Evolutionary conservation across 2,329 filamentous ascomycete genomes (phyloP).

Genomic region (Fusarium sulawesiense): DNA sequence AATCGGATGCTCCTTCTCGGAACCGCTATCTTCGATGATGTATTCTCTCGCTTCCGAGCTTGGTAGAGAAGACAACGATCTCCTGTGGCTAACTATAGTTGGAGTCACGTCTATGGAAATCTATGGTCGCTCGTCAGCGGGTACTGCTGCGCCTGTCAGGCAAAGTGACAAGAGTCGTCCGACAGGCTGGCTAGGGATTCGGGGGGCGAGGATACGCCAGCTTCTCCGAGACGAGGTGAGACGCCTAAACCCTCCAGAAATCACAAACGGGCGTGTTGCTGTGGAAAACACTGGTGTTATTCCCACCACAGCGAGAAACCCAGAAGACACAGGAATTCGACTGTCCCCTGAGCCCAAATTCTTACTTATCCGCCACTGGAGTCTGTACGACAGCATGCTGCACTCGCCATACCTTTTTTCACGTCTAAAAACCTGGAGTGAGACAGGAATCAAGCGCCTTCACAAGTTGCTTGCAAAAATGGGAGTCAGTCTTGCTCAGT

Average conservation of each 20-base stretch:
- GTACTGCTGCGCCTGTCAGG: slow-evolving; percentile 72
- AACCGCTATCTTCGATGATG: slow-evolving; percentile 93
- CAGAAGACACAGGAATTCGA: slow-evolving; percentile 91
- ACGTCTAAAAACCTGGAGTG: slow-evolving; percentile 93
- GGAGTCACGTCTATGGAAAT: slow-evolving; percentile 95
- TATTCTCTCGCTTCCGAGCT: slow-evolving; percentile 96
- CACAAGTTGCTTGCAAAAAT: slow-evolving; percentile 98
- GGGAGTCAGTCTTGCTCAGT: slow-evolving; percentile 93
- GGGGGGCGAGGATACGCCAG: slow-evolving; percentile 85
- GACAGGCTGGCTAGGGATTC: slow-evolving; percentile 83
- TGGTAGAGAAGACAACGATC: slow-evolving; percentile 94
- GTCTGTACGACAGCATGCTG: slow-evolving; percentile 97
- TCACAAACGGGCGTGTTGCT: slow-evolving; percentile 69
- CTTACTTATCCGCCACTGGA: slow-evolving; percentile 94
- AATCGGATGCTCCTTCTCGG: slow-evolving; percentile 89
- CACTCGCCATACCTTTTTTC: slow-evolving; percentile 96
- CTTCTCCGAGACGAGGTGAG: slow-evolving; percentile 93
- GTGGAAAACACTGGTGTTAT: slow-evolving; percentile 83
- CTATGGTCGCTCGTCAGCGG: slow-evolving; percentile 86
- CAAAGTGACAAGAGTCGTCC: slow-evolving; percentile 65
- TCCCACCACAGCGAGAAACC: slow-evolving; percentile 86
- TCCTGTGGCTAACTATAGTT: slow-evolving; percentile 94
- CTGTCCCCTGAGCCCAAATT: slow-evolving; percentile 95
- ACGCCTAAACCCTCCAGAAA: slow-evolving; percentile 84
- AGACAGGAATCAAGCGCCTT: slow-evolving; percentile 85